These are phyloP conservation scores for Pisolithus tinctorius DNA, from an alignment of 768 basidiomycete species.

Conservation along the genomic window DNA sequence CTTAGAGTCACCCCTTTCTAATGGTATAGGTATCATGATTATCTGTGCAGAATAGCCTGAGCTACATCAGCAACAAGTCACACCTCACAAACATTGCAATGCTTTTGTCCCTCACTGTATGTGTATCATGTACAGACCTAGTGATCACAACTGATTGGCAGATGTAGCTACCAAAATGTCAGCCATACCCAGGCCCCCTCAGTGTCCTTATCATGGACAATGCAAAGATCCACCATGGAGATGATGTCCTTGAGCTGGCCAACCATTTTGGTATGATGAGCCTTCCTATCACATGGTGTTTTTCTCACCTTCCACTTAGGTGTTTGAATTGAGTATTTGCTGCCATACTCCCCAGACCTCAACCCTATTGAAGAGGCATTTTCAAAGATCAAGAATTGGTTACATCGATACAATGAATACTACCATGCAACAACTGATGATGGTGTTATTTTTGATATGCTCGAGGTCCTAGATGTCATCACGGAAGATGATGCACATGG, in stretches of 20 bases:
- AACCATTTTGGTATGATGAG: conserved; percentile 14
- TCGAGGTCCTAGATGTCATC: not conserved
- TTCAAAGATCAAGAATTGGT: conserved; percentile 27
- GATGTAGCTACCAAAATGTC: conserved; percentile 16
- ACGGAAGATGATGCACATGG: not conserved
- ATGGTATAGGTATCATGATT: too few relatives aligned
- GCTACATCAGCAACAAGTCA: too few relatives aligned
- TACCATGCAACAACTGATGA: not conserved
- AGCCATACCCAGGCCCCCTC: conserved; percentile 11
- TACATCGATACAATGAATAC: not conserved
- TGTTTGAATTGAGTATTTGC: conserved; percentile 21
- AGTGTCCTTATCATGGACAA: conserved; percentile 17
- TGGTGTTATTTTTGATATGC: not conserved
- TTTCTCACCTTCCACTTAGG: conserved; percentile 15
- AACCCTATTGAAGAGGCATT: conserved; percentile 37
- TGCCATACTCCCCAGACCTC: conserved; percentile 34
- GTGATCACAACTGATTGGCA: conserved; percentile 2
- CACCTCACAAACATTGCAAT: too few relatives aligned
- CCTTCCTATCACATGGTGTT: too few relatives aligned
- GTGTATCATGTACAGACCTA: too few relatives aligned
- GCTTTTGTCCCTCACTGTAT: too few relatives aligned
- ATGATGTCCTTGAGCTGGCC: conserved; percentile 14
- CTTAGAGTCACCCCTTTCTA: too few relatives aligned
- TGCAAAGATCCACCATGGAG: conserved; percentile 10
- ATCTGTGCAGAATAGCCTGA: too few relatives aligned